Evolutionary conservation across 805 yeast genomes (phyloP), one percentile per base, ranked within the genome.

Genomic region (Yarrowia osloensis): DNA sequence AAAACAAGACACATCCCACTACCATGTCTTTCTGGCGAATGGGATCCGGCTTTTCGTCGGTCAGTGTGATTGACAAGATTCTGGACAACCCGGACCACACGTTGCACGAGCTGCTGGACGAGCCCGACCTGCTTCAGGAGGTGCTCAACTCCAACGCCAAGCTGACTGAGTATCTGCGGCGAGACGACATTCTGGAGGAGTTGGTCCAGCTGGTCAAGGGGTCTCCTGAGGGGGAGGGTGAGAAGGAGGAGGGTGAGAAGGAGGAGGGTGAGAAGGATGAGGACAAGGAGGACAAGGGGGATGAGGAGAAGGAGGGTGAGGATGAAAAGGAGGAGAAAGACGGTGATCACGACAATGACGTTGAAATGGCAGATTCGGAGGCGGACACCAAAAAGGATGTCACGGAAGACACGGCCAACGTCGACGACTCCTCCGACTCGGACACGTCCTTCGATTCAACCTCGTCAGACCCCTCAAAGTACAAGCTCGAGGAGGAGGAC

Each of bases 101-200:
- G 19, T 72, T 77, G 35, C 70, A 71, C 33, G 88, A 88, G 57
- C 77, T 91, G 52, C 78, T 91, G 69, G 92, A 89, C 74, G 94
- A 90, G 71, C 88, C 86, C 54, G 93, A 88, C 68, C 77, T 91
- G 31, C 80, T 89, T 29, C 89, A 89, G 68, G 95, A 90, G 74
- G 79, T 91, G 40, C 78, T 88, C 70, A 85, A 88, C 24, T 87
- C 91, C 21, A 89, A 89, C 75, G 82, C 88, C 52, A 88, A 89
- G 74, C 82, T 95, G 61, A 81, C 93, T 44, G 95, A 91, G 72
- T 88, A 88, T 72, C 80, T 95, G 67, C 83, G 94, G 70, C 90
- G 90, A 73, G 92, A 95, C 17, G 89, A 87, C 65, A 85, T 91
- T 17, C 76, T 94, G 68, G 82, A 81, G 65, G 85, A 86, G 67